Conservation (phyloP, 2,329 filamentous ascomycete species). For the Penicillium griseofulvum region DNA sequence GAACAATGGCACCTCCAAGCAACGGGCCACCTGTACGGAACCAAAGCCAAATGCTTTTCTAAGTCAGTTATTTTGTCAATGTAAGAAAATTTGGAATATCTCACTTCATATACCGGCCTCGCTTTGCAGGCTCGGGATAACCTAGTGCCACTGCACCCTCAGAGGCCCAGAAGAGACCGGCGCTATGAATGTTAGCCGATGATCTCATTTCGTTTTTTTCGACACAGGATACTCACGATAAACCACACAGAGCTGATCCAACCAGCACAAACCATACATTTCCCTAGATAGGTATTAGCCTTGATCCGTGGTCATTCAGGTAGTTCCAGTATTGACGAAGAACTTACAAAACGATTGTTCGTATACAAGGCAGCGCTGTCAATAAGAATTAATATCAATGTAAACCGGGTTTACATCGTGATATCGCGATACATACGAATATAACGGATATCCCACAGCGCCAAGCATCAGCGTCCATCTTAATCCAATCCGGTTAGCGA, state of each 20-base stretch:
- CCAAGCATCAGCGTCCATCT: constrained; percentile 45
- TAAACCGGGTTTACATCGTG: background rate
- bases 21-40: constrained; percentile 53
- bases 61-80: background rate
- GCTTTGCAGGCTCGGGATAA: constrained; percentile 48
- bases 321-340: background rate
- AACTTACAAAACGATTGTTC: constrained; percentile 31
- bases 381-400: background rate
- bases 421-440: constrained; percentile 27
- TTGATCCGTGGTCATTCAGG: background rate
- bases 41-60: constrained; percentile 46
- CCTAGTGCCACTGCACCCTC: constrained; percentile 52
- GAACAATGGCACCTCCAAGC: constrained; percentile 48
- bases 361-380: constrained; percentile 47
- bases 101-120: constrained; percentile 48
- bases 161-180: constrained; percentile 52
- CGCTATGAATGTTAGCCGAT: constrained; percentile 18
- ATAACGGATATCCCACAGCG: constrained; percentile 50
- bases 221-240: constrained; percentile 31
- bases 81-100: background rate
- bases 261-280: constrained; percentile 54
- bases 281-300: constrained; percentile 31
- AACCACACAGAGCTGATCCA: constrained; percentile 49
- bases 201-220: accelerated
- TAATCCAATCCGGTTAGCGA: constrained; percentile 51